Base-by-base conservation (phyloP, 139 green algal species). In the Edaphochlamys debaryana region DNA sequence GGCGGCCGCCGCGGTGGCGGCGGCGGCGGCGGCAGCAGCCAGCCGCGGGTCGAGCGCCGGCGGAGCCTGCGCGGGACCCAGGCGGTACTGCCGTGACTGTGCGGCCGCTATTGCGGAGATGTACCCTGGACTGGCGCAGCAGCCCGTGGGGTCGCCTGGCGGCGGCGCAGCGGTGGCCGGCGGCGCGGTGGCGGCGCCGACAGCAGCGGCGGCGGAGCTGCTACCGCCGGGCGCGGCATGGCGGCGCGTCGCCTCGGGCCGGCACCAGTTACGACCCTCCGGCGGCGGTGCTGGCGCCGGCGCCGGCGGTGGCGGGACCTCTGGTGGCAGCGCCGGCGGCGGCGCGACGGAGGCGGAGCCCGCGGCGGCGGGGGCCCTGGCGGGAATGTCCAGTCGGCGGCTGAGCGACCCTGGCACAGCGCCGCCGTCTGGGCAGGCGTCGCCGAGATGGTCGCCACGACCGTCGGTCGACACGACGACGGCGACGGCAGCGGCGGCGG, bases 81-180 rank as follows among this genome's bases (percentile, higher is more conserved):
- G 66, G 19, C 58, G 62, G 42, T 76, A 75, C 78, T 84, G 78
- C 78, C 34, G 3, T 4, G 78, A 84, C 4, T 84, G 78, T 50
- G 66, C 66, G 6, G 40, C 22, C 30, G 66, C 42, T 0, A 84
- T 84, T 17, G 50, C 50, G 27, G 78, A 84, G 22, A 76, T 84
- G 66, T 84, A 68, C 66, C 78, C 78, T 0, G 64, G n/a, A n/a
- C n/a, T n/a, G 30, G 42, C 48, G 45, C 30, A 37, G 25, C 75
- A 72, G 60, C n/a, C 50, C 25, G 50, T 29, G 20, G 50, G 6
- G 9, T 22, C 23, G 50, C 50, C 4, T 29, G 58, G 58, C 27
- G 58, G 58, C 29, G 58, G 17, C 58, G 58, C 27, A 9, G 58
- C 4, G 2, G 27, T 4, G 17, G 58, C 27, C 27, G 27, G 2